Evolutionary conservation across 2,329 filamentous ascomycete species (phyloP), one percentile per base, ranked within the genome.

Genomic region (Sarocladium brachiariae): DNA sequence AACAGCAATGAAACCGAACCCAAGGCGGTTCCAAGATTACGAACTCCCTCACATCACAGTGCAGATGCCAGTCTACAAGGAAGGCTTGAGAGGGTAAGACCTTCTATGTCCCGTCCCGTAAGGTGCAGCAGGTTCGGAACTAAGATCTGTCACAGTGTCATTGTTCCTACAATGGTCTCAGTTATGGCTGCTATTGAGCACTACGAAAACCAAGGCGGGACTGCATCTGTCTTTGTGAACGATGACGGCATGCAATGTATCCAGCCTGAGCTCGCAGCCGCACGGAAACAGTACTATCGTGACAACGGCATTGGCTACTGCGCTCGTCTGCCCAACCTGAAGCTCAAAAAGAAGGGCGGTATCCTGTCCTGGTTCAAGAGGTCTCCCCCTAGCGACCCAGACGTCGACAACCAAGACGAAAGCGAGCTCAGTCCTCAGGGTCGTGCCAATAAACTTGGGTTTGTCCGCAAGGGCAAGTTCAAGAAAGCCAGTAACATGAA

Each of bases 401-500:
- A 49, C 10, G 21, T 21, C 19, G 14, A 9, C 30, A 37, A 49
- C 31, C 6, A 11, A 9, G 14, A 14, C 2, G 71, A 79, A 65
- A 76, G 51, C n/a, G 58, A 52, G 24, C 41, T 58, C 5, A 59
- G 56, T 4, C 55, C 57, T 0, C 58, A 62, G 23, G 60, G 53
- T 0, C 53, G 53, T 1, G 60, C 59, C 0, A 74, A 71, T 43
- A 66, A 72, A 43, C 65, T 67, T 11, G 31, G 70, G 21, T 83
- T 78, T 57, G 54, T 75, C 16, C 71, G 80, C 34, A 71, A 70
- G 34, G 83, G 83, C 50, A 85, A 85, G 61, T 86, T 86, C 70
- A 86, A 86, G 69, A 86, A 86, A 66, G 82, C 83, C 1, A 86
- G 82, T 24, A 88, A 88, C 68, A 87, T 88, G 84, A 88, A 87